Base-by-base conservation (phyloP, 768 basidiomycete species). In the Gyrodon lividus region DNA sequence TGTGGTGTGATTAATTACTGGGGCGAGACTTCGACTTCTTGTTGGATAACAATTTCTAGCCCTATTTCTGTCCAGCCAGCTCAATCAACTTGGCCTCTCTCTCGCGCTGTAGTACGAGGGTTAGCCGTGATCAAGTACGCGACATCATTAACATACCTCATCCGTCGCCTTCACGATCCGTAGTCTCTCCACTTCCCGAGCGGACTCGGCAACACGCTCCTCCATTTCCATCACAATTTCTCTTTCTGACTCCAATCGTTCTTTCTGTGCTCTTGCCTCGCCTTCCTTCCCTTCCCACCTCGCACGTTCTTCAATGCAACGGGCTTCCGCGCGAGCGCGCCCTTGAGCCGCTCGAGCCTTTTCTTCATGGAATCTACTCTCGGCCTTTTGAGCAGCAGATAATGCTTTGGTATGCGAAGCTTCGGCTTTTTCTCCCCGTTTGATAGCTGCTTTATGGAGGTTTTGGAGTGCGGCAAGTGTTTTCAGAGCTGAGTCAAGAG, bases 121-220 rank as follows among this genome's bases (percentile, higher is more conserved):
- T 55, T 20, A 66, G 39, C 19, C 12, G n/a, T 20, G 13, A 30
- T 34, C 14, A 20, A 5, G 19, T 46, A 43, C 14, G n/a, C 39
- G 16, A 31, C 22, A 7, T 38, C 67, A 60, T 26, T 13, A 20
- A 50, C 67, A 10, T 34, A 70, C 67, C 72, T 90, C 89, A 57
- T 91, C 89, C 7, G 82, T 82, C 31, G 79, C 80, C 62, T 86
- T 84, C 59, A 82, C 76, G 17, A 74, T 72, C 26, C 87, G 72
- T 46, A 91, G 64, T 55, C 77, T 76, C 57, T 91, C 87, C 2
- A 92, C 77, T 60, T 91, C 87, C 48, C 79, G 76, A n/a, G 78
- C 77, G 74, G 90, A 91, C 48, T 83, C 83, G 45, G 82, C 77
- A 47, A 91, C 71, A 58, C 77, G 78, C 45, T 80, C 74, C 1